These are phyloP conservation scores for Colletotrichum sp. DNA, from an alignment of 2,329 filamentous ascomycete genomes.

Conservation along the genomic window DNA sequence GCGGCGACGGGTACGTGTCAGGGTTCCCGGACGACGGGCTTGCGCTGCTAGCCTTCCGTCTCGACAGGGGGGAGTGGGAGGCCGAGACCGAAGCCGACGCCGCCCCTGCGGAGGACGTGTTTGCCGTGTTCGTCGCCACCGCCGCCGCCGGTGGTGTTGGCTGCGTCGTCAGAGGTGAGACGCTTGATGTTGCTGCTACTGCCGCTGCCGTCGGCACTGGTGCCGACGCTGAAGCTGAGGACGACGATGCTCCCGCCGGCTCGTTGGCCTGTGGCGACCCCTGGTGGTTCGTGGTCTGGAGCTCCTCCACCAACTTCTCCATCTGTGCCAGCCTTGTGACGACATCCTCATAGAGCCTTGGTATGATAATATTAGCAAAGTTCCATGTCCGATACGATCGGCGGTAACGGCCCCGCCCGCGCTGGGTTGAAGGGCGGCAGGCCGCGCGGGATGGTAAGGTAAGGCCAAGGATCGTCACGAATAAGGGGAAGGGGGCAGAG, in stretches of 20 bases:
- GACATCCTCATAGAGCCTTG: constrained; percentile 20
- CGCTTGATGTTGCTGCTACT: not conserved
- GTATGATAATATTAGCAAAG: not conserved
- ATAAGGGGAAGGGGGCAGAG: not conserved
- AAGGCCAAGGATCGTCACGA: not conserved
- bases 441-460: not conserved
- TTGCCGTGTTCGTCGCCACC: not conserved
- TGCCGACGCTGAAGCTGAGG: not conserved
- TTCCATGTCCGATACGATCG: not conserved
- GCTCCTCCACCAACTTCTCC: constrained; percentile 19
- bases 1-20: constrained; percentile 8
- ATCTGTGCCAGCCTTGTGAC: constrained; percentile 18
- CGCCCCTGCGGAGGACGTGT: constrained; percentile 6
- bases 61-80: not conserved
- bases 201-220: not conserved
- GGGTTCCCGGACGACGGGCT: constrained; percentile 7
- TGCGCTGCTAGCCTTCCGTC: constrained; percentile 7
- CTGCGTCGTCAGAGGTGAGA: not conserved
- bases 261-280: not conserved
- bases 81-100: constrained; percentile 28
- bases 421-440: not conserved
- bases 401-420: not conserved
- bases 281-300: constrained; percentile 5
- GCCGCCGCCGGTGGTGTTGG: not conserved
- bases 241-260: not conserved